Conservation (phyloP, 2,329 filamentous ascomycete species). For the Fusarium sp. region DNA sequence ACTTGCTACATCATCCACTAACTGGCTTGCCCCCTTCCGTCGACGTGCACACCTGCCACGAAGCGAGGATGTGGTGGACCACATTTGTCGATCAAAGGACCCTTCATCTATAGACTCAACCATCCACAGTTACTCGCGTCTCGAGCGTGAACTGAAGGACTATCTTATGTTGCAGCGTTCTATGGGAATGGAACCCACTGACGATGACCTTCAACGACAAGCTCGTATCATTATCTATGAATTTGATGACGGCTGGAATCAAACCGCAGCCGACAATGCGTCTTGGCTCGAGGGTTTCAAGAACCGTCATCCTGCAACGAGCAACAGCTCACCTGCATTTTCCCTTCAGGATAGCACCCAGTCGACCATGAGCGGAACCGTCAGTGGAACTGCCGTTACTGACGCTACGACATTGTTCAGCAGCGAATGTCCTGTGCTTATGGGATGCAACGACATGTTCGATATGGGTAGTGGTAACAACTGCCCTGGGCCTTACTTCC, state of each 20-base stretch:
- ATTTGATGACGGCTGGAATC: constrained; percentile 72
- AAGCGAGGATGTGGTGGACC: constrained; percentile 65
- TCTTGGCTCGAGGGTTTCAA: constrained; percentile 67
- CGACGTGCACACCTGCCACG: constrained; percentile 68
- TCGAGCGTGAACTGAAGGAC: constrained; percentile 67
- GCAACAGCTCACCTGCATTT: constrained; percentile 43
- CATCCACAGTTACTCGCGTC: constrained; percentile 67
- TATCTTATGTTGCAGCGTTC: constrained; percentile 61
- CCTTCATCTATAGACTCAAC: constrained; percentile 68
- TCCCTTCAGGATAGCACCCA: constrained; percentile 39
- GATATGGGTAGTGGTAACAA: constrained; percentile 14
- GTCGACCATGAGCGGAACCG: constrained; percentile 12
- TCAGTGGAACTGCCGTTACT: constrained; percentile 28
- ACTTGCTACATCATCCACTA: constrained; percentile 60
- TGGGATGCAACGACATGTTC: constrained; percentile 11
- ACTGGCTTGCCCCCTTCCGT: constrained; percentile 69
- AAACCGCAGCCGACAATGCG: constrained; percentile 69
- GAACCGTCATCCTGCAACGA: constrained; percentile 54
- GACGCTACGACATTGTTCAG: constrained; percentile 31
- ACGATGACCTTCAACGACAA: constrained; percentile 66
- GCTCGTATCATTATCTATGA: constrained; percentile 73
- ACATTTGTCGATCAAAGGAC: constrained; percentile 63
- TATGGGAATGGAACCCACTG: constrained; percentile 61
- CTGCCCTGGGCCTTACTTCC: constrained; percentile 56
- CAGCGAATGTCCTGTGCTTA: constrained; percentile 24